Conservation (phyloP, 768 basidiomycete genomes). For the Suillus alpinus region DNA sequence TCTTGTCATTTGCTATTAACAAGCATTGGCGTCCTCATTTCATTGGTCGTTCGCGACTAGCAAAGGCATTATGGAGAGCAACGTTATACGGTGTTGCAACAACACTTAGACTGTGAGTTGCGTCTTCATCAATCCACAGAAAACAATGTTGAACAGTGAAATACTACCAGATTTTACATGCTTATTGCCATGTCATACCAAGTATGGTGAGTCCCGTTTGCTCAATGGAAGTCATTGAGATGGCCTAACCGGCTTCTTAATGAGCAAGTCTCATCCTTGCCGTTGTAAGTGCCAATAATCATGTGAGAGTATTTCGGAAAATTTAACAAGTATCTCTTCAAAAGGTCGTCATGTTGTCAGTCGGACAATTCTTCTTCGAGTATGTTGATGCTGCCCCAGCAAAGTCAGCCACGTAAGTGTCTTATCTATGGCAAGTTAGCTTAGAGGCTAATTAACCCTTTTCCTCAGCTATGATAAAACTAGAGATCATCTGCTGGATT, state of each 20-base stretch:
- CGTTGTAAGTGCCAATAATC: neutral
- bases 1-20: constrained; percentile 47
- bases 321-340: neutral
- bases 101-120: constrained; percentile 57
- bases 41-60: constrained; percentile 40
- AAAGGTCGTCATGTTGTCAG: constrained; percentile 55
- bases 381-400: constrained; percentile 19
- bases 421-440: neutral
- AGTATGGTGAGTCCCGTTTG: constrained; percentile 48
- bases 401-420: neutral
- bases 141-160: constrained; percentile 2
- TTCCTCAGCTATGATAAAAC: constrained; percentile 14
- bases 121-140: neutral
- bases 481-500: constrained; percentile 23
- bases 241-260: neutral
- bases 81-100: constrained; percentile 56
- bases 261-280: constrained; percentile 1
- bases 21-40: constrained; percentile 46
- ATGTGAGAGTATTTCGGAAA: neutral
- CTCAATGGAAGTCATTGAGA: neutral
- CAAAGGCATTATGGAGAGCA: constrained; percentile 51
- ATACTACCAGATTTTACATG: constrained; percentile 58
- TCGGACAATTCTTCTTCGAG: constrained; percentile 57
- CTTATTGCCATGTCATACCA: constrained; percentile 71
- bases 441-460: neutral